A percentile compares a stretch with the other conserved stretches of the same genome.
phyloP scores from a whole-genome alignment of 768 basidiomycete genomes.

The Gloeopeniophorella convolvens region DNA sequence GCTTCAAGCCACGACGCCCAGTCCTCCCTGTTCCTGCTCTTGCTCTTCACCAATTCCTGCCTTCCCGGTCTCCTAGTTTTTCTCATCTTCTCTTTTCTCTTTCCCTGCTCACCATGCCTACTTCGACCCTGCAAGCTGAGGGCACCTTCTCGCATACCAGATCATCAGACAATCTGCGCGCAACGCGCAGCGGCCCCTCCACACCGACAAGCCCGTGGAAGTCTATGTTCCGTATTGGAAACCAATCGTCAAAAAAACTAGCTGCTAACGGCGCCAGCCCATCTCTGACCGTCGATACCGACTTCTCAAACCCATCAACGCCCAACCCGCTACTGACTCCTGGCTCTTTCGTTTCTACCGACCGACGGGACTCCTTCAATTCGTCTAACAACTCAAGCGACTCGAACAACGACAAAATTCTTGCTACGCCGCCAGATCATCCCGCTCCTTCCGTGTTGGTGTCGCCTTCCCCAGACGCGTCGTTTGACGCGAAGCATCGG shows the following conservation, averaged over 20 bases:
- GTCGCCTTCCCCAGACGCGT: conserved; percentile 18
- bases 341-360: conserved; percentile 43
- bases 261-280: conserved; percentile 30
- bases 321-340: conserved; percentile 48
- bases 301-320: conserved; percentile 33
- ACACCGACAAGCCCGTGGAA: conserved; percentile 46
- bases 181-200: conserved; percentile 12
- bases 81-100: not conserved
- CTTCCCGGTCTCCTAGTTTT: too few relatives aligned
- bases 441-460: conserved; percentile 23
- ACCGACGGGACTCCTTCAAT: conserved; percentile 70
- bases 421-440: conserved; percentile 15
- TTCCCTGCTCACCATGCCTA: too few relatives aligned
- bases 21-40: not conserved
- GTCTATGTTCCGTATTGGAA: conserved; percentile 66
- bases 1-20: not conserved
- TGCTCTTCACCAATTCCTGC: not conserved
- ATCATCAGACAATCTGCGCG: conserved; percentile 19
- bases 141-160: conserved; percentile 17
- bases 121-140: conserved; percentile 6
- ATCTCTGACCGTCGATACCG: conserved; percentile 50
- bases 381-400: conserved; percentile 75
- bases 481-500: conserved; percentile 15
- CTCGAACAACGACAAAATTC: conserved; percentile 40
- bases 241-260: conserved; percentile 56